Evolutionary conservation across 2,329 filamentous ascomycete genomes (phyloP), one percentile per base, ranked within the genome.

Genomic region (Neofusicoccum umdonicola): DNA sequence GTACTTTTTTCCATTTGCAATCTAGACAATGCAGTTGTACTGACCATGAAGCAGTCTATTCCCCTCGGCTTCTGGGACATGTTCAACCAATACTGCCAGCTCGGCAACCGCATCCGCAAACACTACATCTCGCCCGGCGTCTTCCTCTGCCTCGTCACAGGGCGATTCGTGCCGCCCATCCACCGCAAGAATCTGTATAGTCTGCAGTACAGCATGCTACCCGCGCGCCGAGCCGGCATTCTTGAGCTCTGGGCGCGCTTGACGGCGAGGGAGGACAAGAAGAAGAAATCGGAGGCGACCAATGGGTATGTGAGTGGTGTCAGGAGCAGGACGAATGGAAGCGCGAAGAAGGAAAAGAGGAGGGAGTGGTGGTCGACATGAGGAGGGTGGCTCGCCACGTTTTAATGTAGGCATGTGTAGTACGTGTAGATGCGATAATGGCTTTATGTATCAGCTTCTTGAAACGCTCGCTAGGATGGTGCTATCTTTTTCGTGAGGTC

Each of bases 41-140:
- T n/a, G 39, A 52, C 42, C n/a, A 2, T 42, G 5, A 34, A 19
- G 41, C 70, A 95, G 89, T 94, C 94, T 3, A 90, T 97, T 6
- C 94, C 95, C 2, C 86, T 99, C 6, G 88, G 91, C 3, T 91
- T 98, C 69, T 86, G 89, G n/a, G 91, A 91, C 71, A 98, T 98
- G 87, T 98, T 99, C 78, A 87, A 96, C 66, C 93, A 98, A 73
- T 99, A 99, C 79, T 97, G 96, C 74, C 93, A 97, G 76, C 92
- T 99, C 72, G 93, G 90, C 34, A 88, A 91, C 68, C 92, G 95
- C 54, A 92, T 99, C 67, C 89, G 92, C 65, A 97, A 96, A 76
- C 95, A 99, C 79, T 99, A 99, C 76, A 84, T 98, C 48, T 94
- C 93, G 0, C 92, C 92, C 0, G 87, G 89, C 13, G 96, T 99